Evolutionary conservation across 306 rosid genomes (phyloP).

Genomic region (Glycine soja): DNA sequence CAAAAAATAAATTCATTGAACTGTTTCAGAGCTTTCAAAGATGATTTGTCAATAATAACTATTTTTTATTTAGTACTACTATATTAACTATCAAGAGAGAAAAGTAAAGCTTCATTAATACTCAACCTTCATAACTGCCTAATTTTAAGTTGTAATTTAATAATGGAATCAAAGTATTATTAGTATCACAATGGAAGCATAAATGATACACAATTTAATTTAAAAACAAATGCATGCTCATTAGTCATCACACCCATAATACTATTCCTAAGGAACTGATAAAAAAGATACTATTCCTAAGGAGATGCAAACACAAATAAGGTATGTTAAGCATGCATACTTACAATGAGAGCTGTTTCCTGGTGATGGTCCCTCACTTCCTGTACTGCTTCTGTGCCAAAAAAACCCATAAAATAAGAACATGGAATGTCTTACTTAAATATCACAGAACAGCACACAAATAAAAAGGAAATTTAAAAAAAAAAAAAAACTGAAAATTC

Average conservation of each 20-base stretch:
- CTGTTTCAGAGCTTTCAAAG: background rate
- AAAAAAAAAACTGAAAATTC: background rate
- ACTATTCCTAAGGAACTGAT: background rate
- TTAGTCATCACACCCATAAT: background rate
- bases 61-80: background rate
- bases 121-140: background rate
- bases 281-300: background rate
- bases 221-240: background rate
- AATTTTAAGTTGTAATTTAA: background rate
- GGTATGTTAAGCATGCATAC: slow-evolving; percentile 47
- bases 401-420: slow-evolving; percentile 27
- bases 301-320: background rate
- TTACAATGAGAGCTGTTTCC: slow-evolving; percentile 61
- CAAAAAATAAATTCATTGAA: background rate
- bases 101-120: background rate
- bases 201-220: background rate
- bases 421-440: slow-evolving; percentile 2
- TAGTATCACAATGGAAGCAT: background rate
- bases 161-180: background rate
- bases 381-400: slow-evolving; percentile 55
- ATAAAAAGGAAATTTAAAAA: background rate
- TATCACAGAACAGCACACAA: background rate
- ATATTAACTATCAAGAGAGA: background rate
- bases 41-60: background rate
- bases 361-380: slow-evolving; percentile 51